Conservation (phyloP, 495 filamentous ascomycete genomes). For the Penicillium ucsense region DNA sequence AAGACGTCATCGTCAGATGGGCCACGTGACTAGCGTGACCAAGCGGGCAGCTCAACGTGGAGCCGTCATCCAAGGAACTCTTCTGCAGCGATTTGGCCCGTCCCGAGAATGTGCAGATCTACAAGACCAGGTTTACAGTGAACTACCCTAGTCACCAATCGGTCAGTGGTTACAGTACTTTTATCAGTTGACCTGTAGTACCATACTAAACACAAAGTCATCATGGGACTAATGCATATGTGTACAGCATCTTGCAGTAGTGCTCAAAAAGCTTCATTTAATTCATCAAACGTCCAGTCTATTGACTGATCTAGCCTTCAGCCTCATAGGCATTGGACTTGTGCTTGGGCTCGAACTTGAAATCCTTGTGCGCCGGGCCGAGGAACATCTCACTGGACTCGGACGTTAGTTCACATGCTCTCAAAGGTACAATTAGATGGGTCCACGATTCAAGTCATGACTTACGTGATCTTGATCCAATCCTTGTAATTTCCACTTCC, state of each 20-base stretch:
- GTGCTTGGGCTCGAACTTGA: conserved; percentile 97
- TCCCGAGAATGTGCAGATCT: not conserved
- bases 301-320: conserved; percentile 37
- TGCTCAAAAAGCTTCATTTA: too few species aligned
- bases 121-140: not conserved
- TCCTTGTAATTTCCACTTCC: conserved; percentile 85
- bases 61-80: conserved; percentile 1
- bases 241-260: too few species aligned
- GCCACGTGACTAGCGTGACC: conserved; percentile 26
- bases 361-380: conserved; percentile 77
- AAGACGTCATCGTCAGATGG: conserved; percentile 26
- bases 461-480: conserved; percentile 97
- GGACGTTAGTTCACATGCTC: conserved; percentile 7
- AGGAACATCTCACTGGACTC: conserved; percentile 84
- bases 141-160: too few species aligned
- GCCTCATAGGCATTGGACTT: conserved; percentile 79
- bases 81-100: too few species aligned
- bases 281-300: too few species aligned
- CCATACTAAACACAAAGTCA: too few species aligned
- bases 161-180: too few species aligned
- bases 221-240: too few species aligned
- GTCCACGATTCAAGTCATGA: conserved; percentile 1
- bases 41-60: conserved; percentile 1
- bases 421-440: not conserved
- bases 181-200: too few species aligned